A percentile compares a stretch with the other conserved stretches of the same genome.
Conservation (phyloP, 1,284 basidiomycete genomes). For the Veloporphyrellus conicus region DNA sequence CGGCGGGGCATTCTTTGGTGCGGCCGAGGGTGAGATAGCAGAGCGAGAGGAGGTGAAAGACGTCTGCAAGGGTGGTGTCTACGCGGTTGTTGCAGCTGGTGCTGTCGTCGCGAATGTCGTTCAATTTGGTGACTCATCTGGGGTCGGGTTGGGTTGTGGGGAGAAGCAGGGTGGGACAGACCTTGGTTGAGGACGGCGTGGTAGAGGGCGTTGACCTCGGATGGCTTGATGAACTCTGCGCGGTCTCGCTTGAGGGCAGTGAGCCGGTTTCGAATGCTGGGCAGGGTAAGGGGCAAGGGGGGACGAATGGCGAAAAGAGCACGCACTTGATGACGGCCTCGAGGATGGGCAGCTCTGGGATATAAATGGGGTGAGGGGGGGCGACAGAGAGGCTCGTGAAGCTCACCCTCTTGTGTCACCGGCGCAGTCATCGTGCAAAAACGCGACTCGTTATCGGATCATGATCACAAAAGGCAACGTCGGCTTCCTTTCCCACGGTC, state of each 20-base stretch:
- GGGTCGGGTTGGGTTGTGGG: neutral
- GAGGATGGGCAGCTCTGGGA: conserved; percentile 83
- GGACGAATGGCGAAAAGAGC: conserved; percentile 10
- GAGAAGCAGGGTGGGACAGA: conserved; percentile 31
- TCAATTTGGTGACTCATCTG: conserved; percentile 81
- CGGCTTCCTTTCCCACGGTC: conserved; percentile 27
- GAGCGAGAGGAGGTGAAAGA: conserved; percentile 86
- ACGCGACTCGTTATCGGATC: neutral
- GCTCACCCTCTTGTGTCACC: conserved; percentile 72
- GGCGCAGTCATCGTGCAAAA: conserved; percentile 57
- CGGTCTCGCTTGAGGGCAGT: conserved; percentile 88
- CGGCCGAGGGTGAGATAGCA: conserved; percentile 94
- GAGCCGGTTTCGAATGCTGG: conserved; percentile 85
- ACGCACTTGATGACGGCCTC: conserved; percentile 89
- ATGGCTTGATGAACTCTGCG: conserved; percentile 83
- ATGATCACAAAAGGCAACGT: conserved; percentile 35
- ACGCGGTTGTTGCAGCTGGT: conserved; percentile 80
- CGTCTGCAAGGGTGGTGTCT: conserved; percentile 89
- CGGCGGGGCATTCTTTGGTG: conserved; percentile 86
- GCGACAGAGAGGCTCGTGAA: neutral
- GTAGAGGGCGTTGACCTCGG: conserved; percentile 93
- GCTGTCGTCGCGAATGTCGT: conserved; percentile 82
- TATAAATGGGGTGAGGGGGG: conserved; percentile 15
- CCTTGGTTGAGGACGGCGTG: conserved; percentile 94
- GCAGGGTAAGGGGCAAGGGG: conserved; percentile 25